Evolutionary conservation across 2,329 filamentous ascomycete species (phyloP).

Genomic region (Fusarium kyushuense): DNA sequence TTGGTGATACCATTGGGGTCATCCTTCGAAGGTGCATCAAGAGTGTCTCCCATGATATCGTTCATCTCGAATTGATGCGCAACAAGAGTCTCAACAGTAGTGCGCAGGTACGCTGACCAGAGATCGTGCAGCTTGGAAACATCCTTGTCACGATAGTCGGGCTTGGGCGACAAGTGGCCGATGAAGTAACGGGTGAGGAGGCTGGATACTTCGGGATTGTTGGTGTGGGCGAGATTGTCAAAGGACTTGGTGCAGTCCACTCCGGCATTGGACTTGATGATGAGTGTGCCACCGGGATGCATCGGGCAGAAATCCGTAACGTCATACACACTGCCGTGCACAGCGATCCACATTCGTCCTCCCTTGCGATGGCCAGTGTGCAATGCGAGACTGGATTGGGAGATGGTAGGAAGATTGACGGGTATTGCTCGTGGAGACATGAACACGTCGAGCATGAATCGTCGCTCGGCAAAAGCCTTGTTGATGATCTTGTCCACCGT

Average conservation of each 20-base stretch:
- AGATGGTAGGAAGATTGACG: slow-evolving; percentile 63
- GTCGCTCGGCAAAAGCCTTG: slow-evolving; percentile 65
- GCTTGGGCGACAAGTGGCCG: slow-evolving; percentile 63
- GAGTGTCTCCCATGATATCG: slow-evolving; percentile 60
- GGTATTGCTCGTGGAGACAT: slow-evolving; percentile 67
- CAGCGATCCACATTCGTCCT: slow-evolving; percentile 63
- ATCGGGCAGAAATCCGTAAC: slow-evolving; percentile 65
- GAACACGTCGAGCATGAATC: slow-evolving; percentile 69
- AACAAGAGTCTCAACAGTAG: slow-evolving; percentile 63
- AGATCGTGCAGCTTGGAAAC: slow-evolving; percentile 61
- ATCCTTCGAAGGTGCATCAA: slow-evolving; percentile 20
- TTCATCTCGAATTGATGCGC: slow-evolving; percentile 67
- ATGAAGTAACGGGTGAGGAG: slow-evolving; percentile 67
- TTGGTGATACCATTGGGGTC: slow-evolving; percentile 41
- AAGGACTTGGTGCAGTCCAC: slow-evolving; percentile 65
- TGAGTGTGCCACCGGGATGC: slow-evolving; percentile 66
- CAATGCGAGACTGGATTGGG: slow-evolving; percentile 61
- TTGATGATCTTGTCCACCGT: slow-evolving; percentile 63
- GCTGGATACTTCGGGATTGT: slow-evolving; percentile 65
- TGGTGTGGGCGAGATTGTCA: slow-evolving; percentile 66
- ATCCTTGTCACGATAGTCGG: slow-evolving; percentile 60
- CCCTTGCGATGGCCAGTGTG: slow-evolving; percentile 64
- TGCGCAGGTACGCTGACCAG: slow-evolving; percentile 63
- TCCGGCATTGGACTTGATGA: slow-evolving; percentile 67
- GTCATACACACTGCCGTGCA: slow-evolving; percentile 66